These are phyloP conservation scores for Dipteronia dyeriana DNA, from an alignment of 345 rosid genomes.

Conservation along the genomic window DNA sequence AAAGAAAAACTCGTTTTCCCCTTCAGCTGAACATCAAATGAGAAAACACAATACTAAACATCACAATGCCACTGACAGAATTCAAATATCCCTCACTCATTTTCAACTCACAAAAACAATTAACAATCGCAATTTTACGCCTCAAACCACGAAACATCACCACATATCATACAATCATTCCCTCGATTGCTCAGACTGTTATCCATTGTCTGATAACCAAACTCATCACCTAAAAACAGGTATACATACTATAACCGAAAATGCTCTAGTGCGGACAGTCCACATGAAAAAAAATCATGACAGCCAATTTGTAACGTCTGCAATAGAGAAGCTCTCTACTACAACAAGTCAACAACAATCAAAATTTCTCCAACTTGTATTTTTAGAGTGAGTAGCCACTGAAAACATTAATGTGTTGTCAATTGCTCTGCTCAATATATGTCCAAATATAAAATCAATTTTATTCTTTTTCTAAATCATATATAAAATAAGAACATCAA, in stretches of 20 bases:
- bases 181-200: neutral
- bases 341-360: neutral
- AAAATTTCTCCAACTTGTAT: neutral
- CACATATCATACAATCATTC: neutral
- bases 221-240: too few relatives aligned
- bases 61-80: neutral
- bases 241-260: too few relatives aligned
- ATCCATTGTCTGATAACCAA: too few relatives aligned
- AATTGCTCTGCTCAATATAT: neutral
- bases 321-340: neutral
- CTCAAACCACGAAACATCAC: neutral
- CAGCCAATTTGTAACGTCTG: neutral
- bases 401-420: neutral
- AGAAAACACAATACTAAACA: neutral
- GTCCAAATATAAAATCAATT: neutral
- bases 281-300: neutral
- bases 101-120: neutral
- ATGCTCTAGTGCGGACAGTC: neutral
- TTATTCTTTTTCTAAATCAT: too few relatives aligned
- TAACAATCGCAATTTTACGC: neutral
- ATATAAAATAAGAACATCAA: neutral
- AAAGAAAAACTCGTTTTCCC: constrained; percentile 70
- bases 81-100: neutral
- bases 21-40: constrained; percentile 32
- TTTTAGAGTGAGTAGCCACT: neutral